Base-by-base conservation (phyloP, 345 rosid genomes). In the Diplotaxis tenuifolia region DNA sequence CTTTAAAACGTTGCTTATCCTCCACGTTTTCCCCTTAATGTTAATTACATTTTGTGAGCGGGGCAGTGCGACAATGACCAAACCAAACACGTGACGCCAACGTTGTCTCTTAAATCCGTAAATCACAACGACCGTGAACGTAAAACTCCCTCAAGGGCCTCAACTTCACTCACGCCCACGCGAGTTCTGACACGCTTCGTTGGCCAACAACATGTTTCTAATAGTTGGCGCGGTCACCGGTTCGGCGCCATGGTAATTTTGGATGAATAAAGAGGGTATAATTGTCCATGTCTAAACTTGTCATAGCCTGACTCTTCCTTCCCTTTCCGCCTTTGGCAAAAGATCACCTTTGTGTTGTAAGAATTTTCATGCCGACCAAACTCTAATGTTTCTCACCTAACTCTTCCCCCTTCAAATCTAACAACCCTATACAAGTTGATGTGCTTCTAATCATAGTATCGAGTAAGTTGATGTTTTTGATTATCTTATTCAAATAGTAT, bases 51-150 rank as follows among this genome's bases (percentile, higher is more conserved):
- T 16, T 28, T 15, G 62, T 58, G 50, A 29, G 54, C 25, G 47
- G 27, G 64, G 34, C 64, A 1, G 49, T 54, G 70, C 66, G 42
- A 29, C 67, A 57, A 65, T 28, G 36, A 31, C 10, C 40, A 16
- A 67, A 18, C 72, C 60, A 40, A 38, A 14, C 67, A 74, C 56
- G 78, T 74, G 72, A 74, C 29, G 53, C 72, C 42, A 67, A 67
- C 31, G 6, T 14, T 20, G 47, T 59, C 66, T 19, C 45, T 12
- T 18, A 57, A 59, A n/a, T 45, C 50, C n/a, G 18, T n/a, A 45
- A 45, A 45, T 45, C 50, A 45, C 52, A 61, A 38, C 16, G 15
- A 32, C 60, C 53, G 40, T 58, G 53, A 18, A 45, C 18, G 6
- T 7, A 15, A 15, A 52, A 9, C n/a, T 3, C 65, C 57, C 71